Evolutionary conservation across 306 rosid genomes (phyloP).

Genomic region (Quercus bicolor): DNA sequence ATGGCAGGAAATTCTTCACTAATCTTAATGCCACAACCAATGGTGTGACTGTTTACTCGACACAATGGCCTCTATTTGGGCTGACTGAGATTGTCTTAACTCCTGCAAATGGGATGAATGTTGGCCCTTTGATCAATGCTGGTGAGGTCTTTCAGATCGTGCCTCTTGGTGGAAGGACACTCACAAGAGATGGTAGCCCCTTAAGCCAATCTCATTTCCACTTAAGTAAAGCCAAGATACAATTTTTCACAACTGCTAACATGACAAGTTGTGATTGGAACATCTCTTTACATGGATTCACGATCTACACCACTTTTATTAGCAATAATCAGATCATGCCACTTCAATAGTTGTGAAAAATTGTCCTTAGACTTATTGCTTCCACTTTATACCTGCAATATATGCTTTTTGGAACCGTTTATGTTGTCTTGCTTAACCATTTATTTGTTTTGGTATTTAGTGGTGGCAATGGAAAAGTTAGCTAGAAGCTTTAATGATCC

Average conservation of each 20-base stretch:
- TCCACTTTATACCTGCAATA: constrained; percentile 1
- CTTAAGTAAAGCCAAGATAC: too few species aligned
- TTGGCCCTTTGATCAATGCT: constrained; percentile 76
- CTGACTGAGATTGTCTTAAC: constrained; percentile 45
- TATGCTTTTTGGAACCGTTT: background rate
- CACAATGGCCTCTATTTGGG: constrained; percentile 74
- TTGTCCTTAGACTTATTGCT: too few species aligned
- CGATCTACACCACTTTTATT: too few species aligned
- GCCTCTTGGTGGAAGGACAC: constrained; percentile 68
- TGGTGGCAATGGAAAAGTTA: constrained; percentile 53
- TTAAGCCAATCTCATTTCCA: background rate
- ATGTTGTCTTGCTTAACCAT: constrained; percentile 1
- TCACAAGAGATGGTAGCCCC: constrained; percentile 57
- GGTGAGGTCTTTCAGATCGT: constrained; percentile 67
- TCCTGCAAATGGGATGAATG: constrained; percentile 38
- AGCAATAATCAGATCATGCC: too few species aligned
- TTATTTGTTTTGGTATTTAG: constrained; percentile 37
- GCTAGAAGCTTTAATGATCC: constrained; percentile 51
- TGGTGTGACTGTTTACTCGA: constrained; percentile 62
- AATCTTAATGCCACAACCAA: constrained; percentile 54
- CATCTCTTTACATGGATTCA: too few species aligned
- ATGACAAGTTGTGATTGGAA: too few species aligned
- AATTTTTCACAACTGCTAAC: too few species aligned
- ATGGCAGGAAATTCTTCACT: constrained; percentile 48
- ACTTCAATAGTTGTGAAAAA: too few species aligned